Conservation (phyloP, 2,329 filamentous ascomycete genomes). For the Hypomyces perniciosus region DNA sequence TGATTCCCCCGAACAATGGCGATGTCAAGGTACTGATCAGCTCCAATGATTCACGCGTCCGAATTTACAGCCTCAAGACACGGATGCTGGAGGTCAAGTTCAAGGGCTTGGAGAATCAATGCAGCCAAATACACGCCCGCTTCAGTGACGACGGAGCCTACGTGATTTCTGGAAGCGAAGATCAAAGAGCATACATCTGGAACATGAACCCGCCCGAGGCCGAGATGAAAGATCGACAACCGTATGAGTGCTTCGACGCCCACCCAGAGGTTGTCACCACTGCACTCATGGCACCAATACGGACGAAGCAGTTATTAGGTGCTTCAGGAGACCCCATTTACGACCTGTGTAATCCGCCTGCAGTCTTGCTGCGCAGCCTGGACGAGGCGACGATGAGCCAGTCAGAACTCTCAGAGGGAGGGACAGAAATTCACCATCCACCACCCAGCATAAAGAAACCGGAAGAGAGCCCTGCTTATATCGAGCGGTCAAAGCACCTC, state of each 20-base stretch:
- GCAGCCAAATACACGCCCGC: constrained; percentile 81
- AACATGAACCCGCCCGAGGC: constrained; percentile 46
- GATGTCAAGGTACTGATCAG: constrained; percentile 83
- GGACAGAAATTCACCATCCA: constrained; percentile 22
- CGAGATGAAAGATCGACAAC: constrained; percentile 70
- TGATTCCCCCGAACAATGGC: constrained; percentile 47
- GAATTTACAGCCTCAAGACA: constrained; percentile 82
- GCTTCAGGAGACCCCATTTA: constrained; percentile 89
- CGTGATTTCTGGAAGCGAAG: constrained; percentile 89
- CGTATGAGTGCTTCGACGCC: constrained; percentile 85
- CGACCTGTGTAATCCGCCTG: constrained; percentile 91
- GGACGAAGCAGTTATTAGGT: constrained; percentile 70
- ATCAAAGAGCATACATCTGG: constrained; percentile 88
- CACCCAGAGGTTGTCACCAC: constrained; percentile 84
- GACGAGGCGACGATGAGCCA: constrained; percentile 52
- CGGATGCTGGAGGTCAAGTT: constrained; percentile 85
- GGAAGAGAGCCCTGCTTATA: constrained; percentile 69
- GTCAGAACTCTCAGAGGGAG: constrained; percentile 31
- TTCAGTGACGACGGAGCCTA: constrained; percentile 84
- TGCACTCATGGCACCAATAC: constrained; percentile 77
- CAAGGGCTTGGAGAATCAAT: constrained; percentile 82
- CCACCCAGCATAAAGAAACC: constrained; percentile 37
- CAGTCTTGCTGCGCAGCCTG: constrained; percentile 71
- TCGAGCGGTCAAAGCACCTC: constrained; percentile 67
- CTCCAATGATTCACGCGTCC: constrained; percentile 88